phyloP scores from a whole-genome alignment of 345 rosid species.

The Populus nigra region DNA sequence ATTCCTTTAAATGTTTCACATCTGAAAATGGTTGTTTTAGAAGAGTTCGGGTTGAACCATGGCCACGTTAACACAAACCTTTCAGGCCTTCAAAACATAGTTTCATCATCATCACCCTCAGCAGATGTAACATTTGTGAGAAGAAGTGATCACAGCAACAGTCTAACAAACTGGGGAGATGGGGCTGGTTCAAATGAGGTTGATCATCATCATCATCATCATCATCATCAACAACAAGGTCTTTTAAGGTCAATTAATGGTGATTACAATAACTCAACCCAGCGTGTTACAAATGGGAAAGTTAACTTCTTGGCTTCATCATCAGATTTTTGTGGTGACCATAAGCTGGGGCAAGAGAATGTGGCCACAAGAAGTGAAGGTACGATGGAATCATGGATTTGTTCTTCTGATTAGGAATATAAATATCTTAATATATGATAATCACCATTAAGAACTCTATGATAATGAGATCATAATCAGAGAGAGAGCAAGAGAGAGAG shows the following conservation, averaged over 20 bases:
- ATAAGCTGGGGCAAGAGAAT: conserved; percentile 32
- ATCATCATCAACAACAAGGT: not conserved
- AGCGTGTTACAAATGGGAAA: conserved; percentile 34
- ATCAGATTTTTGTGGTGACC: conserved; percentile 37
- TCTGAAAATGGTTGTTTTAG: conserved; percentile 46
- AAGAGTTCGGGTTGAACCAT: conserved; percentile 44
- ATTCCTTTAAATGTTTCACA: conserved; percentile 23
- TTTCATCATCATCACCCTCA: conserved; percentile 17
- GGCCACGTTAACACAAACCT: conserved; percentile 34
- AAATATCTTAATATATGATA: not conserved
- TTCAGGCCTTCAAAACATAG: conserved; percentile 24
- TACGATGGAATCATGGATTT: conserved; percentile 82
- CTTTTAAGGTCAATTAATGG: conserved; percentile 43
- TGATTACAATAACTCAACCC: conserved; percentile 29
- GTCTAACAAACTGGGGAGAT: conserved; percentile 20
- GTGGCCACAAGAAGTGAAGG: conserved; percentile 47
- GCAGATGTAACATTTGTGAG: conserved; percentile 26
- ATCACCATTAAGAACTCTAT: not conserved
- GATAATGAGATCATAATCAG: not conserved
- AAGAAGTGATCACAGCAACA: conserved; percentile 12
- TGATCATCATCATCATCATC: conserved; percentile 17
- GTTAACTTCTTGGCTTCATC: conserved; percentile 24
- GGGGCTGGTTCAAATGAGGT: conserved; percentile 26
- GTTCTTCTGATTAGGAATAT: conserved; percentile 63
- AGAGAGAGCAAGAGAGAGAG: not conserved